Percentiles rank a stretch among this genome's conserved stretches.
phyloP scores from a whole-genome alignment of 306 rosid species.

The Astragalus membranaceus region DNA sequence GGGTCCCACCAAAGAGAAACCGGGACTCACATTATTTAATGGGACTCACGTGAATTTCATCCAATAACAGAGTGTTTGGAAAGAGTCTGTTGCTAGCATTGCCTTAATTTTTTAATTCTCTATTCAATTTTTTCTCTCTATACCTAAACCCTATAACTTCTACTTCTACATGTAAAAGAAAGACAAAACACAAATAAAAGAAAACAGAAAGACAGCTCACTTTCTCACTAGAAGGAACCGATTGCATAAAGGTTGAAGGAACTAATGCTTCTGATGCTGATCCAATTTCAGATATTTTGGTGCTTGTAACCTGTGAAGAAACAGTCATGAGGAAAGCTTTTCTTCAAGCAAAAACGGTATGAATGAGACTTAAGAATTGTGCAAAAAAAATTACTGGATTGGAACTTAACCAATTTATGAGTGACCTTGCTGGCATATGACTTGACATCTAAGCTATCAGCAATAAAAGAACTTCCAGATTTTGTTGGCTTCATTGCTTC shows the following conservation, averaged over 20 bases:
- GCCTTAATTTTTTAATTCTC: background rate
- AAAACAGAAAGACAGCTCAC: constrained; percentile 38
- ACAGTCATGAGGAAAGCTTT: constrained; percentile 1
- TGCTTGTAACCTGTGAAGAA: constrained; percentile 41
- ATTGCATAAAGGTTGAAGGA: constrained; percentile 39
- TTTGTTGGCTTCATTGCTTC: constrained; percentile 48
- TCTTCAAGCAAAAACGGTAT: constrained; percentile 3
- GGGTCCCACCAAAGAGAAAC: too few relatives aligned
- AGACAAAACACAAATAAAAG: background rate
- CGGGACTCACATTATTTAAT: too few relatives aligned
- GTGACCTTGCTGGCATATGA: constrained; percentile 50
- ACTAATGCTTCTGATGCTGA: constrained; percentile 38
- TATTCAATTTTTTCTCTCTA: background rate
- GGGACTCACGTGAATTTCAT: background rate
- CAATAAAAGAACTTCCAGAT: constrained; percentile 29
- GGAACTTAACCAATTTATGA: constrained; percentile 18
- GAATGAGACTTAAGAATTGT: constrained; percentile 16
- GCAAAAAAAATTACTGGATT: background rate
- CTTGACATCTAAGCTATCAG: constrained; percentile 35
- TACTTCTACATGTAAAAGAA: background rate
- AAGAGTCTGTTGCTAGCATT: background rate
- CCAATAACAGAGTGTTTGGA: background rate
- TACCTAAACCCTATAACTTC: background rate
- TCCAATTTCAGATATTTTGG: constrained; percentile 42
- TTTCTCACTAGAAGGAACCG: constrained; percentile 34